Percentiles rank a stretch among this genome's conserved stretches.
Evolutionary conservation across 345 rosid genomes (phyloP).

Genomic region (Orychophragmus violaceus): DNA sequence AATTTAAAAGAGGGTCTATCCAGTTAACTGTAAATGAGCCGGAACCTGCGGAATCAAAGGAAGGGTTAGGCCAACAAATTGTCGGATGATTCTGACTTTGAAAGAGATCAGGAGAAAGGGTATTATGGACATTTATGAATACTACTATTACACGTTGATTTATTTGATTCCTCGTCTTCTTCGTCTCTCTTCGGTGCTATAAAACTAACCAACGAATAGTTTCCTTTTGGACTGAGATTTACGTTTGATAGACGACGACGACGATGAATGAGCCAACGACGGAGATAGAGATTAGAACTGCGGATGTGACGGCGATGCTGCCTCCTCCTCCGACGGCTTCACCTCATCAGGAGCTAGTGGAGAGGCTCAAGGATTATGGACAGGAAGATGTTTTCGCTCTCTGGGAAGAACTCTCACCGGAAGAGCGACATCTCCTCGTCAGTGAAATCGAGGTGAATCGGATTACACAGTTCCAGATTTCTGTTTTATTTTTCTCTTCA

Average conservation of each 20-base stretch:
- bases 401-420: slow-evolving; percentile 90
- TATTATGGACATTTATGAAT: not conserved
- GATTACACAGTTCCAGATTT: not conserved
- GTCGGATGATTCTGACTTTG: not conserved
- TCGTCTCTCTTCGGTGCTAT: slow-evolving; percentile 15
- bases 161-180: slow-evolving; percentile 38
- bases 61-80: slow-evolving; percentile 10
- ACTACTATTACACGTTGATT: slow-evolving; percentile 22
- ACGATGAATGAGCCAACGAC: slow-evolving; percentile 38
- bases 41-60: not conserved
- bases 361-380: slow-evolving; percentile 91
- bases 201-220: not conserved
- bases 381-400: slow-evolving; percentile 86
- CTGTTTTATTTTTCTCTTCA: not conserved
- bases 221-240: not conserved
- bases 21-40: not conserved
- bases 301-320: not conserved
- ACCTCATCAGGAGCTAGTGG: slow-evolving; percentile 77
- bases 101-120: slow-evolving; percentile 2
- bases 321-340: slow-evolving; percentile 6
- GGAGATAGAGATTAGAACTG: slow-evolving; percentile 3
- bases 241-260: not conserved
- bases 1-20: not conserved
- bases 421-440: slow-evolving; percentile 68
- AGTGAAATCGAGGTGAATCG: slow-evolving; percentile 64